These are phyloP conservation scores for Pestalotiopsis sp. DNA, from an alignment of 2,329 filamentous ascomycete genomes.

Conservation along the genomic window DNA sequence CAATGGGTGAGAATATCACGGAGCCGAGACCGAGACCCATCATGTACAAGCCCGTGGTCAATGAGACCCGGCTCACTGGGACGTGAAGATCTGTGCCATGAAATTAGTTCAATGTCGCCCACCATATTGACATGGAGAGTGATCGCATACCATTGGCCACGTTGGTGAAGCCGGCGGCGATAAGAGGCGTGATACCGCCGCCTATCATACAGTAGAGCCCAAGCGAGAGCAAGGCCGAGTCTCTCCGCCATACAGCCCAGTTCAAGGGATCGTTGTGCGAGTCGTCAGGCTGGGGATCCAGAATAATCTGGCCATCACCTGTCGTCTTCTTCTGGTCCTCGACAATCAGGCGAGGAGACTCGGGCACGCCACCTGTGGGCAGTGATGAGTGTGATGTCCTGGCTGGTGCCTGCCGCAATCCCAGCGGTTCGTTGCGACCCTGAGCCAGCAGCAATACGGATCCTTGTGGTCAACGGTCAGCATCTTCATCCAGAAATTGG, in stretches of 20 bases:
- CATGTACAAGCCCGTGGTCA: conserved; percentile 94
- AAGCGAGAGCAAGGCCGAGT: conserved; percentile 77
- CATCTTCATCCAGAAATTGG: background rate
- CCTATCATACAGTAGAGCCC: conserved; percentile 94
- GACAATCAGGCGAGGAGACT: conserved; percentile 28
- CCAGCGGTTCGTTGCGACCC: conserved; percentile 61
- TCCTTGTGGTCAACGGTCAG: conserved; percentile 39
- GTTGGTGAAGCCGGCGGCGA: conserved; percentile 87
- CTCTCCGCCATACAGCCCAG: conserved; percentile 82
- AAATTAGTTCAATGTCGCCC: conserved; percentile 17
- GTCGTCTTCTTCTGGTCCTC: conserved; percentile 70
- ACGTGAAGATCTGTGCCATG: conserved; percentile 55
- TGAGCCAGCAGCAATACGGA: conserved; percentile 60
- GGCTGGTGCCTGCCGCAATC: conserved; percentile 57
- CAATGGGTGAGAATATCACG: conserved; percentile 84
- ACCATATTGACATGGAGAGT: conserved; percentile 32
- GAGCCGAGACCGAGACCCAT: conserved; percentile 86
- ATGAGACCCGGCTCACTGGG: conserved; percentile 71
- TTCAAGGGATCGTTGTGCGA: conserved; percentile 90
- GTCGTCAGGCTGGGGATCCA: conserved; percentile 91
- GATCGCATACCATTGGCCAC: conserved; percentile 58
- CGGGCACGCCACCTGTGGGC: conserved; percentile 43
- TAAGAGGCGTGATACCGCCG: conserved; percentile 86
- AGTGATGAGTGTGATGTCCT: conserved; percentile 62
- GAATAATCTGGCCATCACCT: conserved; percentile 78